Percentiles rank a stretch among this genome's conserved stretches.
phyloP scores from a whole-genome alignment of 2,329 filamentous ascomycete genomes.

The Botryotinia globosa region DNA sequence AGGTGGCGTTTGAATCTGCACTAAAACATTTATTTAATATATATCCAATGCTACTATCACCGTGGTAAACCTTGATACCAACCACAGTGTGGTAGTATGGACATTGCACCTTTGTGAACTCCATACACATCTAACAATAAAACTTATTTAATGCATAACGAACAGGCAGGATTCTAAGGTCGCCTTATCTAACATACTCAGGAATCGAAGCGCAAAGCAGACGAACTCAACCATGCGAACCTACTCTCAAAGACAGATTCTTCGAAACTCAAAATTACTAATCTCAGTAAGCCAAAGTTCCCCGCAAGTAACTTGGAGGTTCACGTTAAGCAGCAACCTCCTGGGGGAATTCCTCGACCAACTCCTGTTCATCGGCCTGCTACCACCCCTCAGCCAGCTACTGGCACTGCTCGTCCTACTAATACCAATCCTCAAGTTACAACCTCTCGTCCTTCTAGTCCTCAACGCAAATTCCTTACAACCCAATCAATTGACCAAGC shows the following conservation, averaged over 20 bases:
- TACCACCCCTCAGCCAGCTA: background rate
- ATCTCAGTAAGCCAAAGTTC: background rate
- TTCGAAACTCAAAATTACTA: slow-evolving; percentile 2
- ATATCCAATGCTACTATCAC: background rate
- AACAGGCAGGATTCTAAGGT: too few species aligned
- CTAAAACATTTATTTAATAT: background rate
- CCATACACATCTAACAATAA: background rate
- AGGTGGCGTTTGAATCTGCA: background rate
- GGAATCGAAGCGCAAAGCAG: slow-evolving; percentile 39
- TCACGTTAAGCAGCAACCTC: background rate
- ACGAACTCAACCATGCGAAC: slow-evolving; percentile 44
- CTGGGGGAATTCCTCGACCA: background rate
- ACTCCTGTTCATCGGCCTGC: background rate
- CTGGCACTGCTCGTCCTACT: background rate
- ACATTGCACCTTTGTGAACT: background rate
- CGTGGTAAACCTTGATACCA: background rate
- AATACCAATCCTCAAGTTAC: too few species aligned
- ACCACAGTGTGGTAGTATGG: slow-evolving; percentile 18
- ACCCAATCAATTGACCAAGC: background rate
- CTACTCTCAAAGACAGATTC: slow-evolving; percentile 15
- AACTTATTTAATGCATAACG: background rate
- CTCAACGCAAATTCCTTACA: background rate
- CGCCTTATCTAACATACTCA: slow-evolving; percentile 7
- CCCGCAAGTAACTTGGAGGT: background rate
- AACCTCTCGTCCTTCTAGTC: background rate